phyloP scores from a whole-genome alignment of 768 basidiomycete species.

The Boletus speciosus region DNA sequence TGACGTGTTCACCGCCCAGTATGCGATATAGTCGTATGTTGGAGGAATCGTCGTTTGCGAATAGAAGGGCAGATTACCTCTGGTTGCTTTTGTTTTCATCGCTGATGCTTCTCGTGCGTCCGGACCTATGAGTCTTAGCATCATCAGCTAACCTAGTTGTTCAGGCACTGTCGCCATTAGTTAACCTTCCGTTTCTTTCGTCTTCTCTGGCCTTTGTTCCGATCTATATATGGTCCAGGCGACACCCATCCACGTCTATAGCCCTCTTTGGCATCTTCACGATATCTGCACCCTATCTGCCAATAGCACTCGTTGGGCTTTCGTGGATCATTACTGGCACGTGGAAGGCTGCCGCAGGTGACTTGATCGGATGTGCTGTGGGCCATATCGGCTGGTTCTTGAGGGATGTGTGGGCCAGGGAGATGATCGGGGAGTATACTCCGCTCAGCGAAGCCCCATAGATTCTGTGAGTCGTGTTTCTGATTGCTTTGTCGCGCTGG shows the following conservation, averaged over 20 bases:
- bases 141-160: neutral
- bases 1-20: constrained; percentile 38
- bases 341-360: constrained; percentile 79
- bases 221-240: constrained; percentile 95
- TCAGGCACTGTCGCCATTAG: constrained; percentile 77
- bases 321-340: constrained; percentile 81
- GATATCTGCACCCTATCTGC: constrained; percentile 93
- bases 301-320: constrained; percentile 84
- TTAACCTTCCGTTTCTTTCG: constrained; percentile 91
- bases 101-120: constrained; percentile 75
- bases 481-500: neutral
- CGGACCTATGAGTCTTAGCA: neutral
- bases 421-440: constrained; percentile 75
- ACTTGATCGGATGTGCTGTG: constrained; percentile 81
- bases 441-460: constrained; percentile 71
- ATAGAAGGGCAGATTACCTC: constrained; percentile 89
- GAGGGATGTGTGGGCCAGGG: constrained; percentile 83
- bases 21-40: constrained; percentile 97
- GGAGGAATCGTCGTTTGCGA: constrained; percentile 94
- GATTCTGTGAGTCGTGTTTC: constrained; percentile 51
- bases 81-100: constrained; percentile 89
- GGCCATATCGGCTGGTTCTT: constrained; percentile 86
- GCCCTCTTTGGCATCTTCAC: constrained; percentile 94
- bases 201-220: constrained; percentile 91
- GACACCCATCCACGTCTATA: constrained; percentile 93